phyloP scores from a whole-genome alignment of 129 eudicot species.

The Escallonia rubra region DNA sequence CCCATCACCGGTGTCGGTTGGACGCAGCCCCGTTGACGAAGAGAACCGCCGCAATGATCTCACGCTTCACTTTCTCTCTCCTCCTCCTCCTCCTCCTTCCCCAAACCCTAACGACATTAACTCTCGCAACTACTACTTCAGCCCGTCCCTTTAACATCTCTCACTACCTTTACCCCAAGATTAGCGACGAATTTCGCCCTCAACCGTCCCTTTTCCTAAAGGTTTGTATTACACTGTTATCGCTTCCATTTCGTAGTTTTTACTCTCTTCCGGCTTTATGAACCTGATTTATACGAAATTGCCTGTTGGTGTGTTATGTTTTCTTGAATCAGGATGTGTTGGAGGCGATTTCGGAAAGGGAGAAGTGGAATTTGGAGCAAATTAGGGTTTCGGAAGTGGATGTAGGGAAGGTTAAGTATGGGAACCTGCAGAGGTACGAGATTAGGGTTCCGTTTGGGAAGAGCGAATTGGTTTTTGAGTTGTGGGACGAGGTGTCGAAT shows the following conservation, averaged over 20 bases:
- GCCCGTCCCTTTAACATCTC: slow-evolving; percentile 54
- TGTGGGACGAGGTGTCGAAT: slow-evolving; percentile 35
- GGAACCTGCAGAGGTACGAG: slow-evolving; percentile 45
- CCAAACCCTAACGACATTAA: slow-evolving; percentile 13
- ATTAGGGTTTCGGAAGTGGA: slow-evolving; percentile 55
- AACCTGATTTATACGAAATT: slow-evolving; percentile 1
- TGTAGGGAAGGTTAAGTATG: slow-evolving; percentile 39
- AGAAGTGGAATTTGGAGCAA: slow-evolving; percentile 52
- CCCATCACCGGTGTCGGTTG: no score
- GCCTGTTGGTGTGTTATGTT: not conserved
- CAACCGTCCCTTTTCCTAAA: slow-evolving; percentile 46
- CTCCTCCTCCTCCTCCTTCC: slow-evolving; percentile 4
- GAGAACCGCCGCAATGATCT: slow-evolving; percentile 4
- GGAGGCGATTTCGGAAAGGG: slow-evolving; percentile 32
- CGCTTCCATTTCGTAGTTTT: not conserved
- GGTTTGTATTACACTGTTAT: slow-evolving; percentile 12
- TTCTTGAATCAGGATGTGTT: slow-evolving; percentile 45
- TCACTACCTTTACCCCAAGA: slow-evolving; percentile 57
- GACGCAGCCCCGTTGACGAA: no score
- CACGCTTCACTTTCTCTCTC: slow-evolving; percentile 18
- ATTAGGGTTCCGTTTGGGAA: slow-evolving; percentile 44
- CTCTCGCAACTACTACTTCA: slow-evolving; percentile 19
- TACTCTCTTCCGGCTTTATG: not conserved
- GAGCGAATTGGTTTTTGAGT: slow-evolving; percentile 34
- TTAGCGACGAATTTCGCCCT: slow-evolving; percentile 41